phyloP scores from a whole-genome alignment of 2,329 filamentous ascomycete species.

The Cryphonectria nitschkei region DNA sequence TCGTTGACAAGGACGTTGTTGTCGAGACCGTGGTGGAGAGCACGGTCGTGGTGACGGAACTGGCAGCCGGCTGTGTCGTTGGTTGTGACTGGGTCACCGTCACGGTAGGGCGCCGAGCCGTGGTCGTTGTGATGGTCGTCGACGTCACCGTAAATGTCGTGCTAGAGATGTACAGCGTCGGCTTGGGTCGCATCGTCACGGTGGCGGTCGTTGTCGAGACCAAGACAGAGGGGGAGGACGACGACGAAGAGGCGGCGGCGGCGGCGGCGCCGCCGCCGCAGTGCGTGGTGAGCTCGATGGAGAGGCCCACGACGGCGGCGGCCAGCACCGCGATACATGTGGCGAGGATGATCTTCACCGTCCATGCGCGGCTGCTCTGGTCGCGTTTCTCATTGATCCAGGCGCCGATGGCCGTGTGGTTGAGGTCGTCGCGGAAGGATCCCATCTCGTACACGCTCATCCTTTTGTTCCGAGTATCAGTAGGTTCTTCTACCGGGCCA shows the following conservation, averaged over 20 bases:
- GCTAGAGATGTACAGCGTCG: slow-evolving; percentile 2
- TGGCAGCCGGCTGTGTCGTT: neutral
- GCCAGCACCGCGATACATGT: neutral
- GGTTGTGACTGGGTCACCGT: neutral
- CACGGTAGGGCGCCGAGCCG: neutral
- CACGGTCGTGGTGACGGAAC: neutral
- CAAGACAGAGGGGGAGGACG: neutral
- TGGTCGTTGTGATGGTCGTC: neutral
- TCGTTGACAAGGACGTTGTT: neutral
- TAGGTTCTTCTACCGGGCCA: neutral
- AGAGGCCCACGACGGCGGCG: neutral
- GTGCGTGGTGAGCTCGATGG: neutral
- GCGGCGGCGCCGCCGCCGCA: neutral
- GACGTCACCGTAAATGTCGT: neutral
- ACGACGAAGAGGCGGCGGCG: neutral
- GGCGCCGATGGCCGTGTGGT: neutral
- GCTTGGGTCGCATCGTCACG: neutral
- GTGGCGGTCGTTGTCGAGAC: neutral
- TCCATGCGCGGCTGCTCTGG: neutral
- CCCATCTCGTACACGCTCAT: neutral
- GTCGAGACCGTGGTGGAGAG: neutral
- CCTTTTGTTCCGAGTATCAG: neutral
- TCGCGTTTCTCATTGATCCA: neutral
- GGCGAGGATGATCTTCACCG: slow-evolving; percentile 5
- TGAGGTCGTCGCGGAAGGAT: neutral